Conservation (phyloP, 108 stramenopile genomes). For the Stephanodiscus triporus region DNA sequence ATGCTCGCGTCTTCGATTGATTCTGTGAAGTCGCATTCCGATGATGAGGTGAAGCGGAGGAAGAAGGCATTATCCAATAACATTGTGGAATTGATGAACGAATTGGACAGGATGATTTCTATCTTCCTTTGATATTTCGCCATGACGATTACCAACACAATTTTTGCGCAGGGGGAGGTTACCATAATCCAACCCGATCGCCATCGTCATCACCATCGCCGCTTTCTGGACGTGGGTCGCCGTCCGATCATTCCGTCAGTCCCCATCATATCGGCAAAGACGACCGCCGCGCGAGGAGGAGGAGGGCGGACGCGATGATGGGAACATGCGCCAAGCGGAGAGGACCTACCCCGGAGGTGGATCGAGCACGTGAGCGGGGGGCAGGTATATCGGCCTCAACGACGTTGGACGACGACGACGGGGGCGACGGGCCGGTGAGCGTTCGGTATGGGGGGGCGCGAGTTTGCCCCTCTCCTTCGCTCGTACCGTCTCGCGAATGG, state of each 20-base stretch:
- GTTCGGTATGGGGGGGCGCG: slow-evolving; percentile 35
- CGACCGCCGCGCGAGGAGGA: background rate
- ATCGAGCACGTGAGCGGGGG: slow-evolving; percentile 13
- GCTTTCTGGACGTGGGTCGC: background rate
- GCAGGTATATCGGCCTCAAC: slow-evolving; percentile 8
- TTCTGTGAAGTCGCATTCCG: slow-evolving; percentile 36
- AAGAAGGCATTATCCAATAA: slow-evolving; percentile 43
- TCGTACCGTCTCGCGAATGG: slow-evolving; percentile 30
- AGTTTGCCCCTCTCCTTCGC: slow-evolving; percentile 51
- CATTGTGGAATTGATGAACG: slow-evolving; percentile 42
- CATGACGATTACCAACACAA: too few species aligned
- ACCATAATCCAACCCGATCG: too few species aligned
- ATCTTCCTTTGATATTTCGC: background rate
- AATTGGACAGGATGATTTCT: slow-evolving; percentile 34
- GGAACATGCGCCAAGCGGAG: background rate
- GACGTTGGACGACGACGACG: background rate
- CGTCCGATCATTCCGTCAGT: background rate
- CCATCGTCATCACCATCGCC: background rate
- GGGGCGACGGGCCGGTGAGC: background rate
- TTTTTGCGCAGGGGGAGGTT: too few species aligned
- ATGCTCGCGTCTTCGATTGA: slow-evolving; percentile 37
- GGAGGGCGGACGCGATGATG: background rate
- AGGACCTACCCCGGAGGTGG: slow-evolving; percentile 11
- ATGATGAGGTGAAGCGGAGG: slow-evolving; percentile 38
- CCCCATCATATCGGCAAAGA: background rate